Percentiles rank a stretch among this genome's conserved stretches.
Evolutionary conservation across 23 red algal genomes (phyloP).

Genomic region (Chondrus crispus): DNA sequence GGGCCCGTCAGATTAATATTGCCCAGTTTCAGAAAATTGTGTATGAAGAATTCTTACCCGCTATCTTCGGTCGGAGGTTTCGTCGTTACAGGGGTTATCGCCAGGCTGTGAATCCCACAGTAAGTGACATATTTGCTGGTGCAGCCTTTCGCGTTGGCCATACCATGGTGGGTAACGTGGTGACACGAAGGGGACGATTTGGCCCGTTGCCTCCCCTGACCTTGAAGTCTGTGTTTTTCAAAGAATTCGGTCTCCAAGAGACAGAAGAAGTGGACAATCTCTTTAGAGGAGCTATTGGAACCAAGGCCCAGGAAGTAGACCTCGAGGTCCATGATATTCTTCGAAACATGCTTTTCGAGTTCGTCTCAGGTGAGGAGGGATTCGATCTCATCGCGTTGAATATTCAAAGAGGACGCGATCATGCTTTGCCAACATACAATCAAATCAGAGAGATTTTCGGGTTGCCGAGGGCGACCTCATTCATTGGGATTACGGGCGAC

Average conservation of each 20-base stretch:
- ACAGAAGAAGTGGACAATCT: background rate
- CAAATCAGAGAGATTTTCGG: background rate
- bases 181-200: background rate
- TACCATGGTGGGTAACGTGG: background rate
- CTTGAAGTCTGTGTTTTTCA: background rate
- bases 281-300: background rate
- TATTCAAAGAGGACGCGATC: conserved; percentile 38
- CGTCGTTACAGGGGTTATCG: background rate
- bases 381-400: conserved; percentile 40
- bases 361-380: background rate
- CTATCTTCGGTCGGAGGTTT: background rate
- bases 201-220: background rate
- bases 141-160: conserved; percentile 43
- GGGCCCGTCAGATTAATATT: background rate
- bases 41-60: conserved; percentile 25
- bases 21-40: conserved; percentile 24
- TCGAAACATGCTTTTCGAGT: conserved; percentile 20
- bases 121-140: background rate
- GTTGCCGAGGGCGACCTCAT: background rate
- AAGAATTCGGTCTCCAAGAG: background rate
- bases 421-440: conserved; percentile 38
- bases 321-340: background rate
- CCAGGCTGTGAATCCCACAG: background rate
- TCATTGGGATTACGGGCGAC: background rate
- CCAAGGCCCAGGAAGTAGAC: conserved; percentile 1